Evolutionary conservation across 371 early-diverging fungal genomes (phyloP).

Genomic region (Mortierella sp.): DNA sequence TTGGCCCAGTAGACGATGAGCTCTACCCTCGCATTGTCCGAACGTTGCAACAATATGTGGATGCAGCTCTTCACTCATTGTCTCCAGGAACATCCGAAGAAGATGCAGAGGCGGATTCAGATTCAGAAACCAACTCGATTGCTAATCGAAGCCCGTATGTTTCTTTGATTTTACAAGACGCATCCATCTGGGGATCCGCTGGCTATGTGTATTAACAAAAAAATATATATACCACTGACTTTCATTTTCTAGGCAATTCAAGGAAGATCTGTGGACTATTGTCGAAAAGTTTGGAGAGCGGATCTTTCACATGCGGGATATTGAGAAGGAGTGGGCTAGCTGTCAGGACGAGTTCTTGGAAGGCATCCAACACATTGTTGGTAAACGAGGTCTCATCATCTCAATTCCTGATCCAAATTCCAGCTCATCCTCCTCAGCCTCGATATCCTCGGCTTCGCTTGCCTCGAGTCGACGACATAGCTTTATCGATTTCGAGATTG

Average conservation of each 20-base stretch:
- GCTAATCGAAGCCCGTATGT: conserved; percentile 37
- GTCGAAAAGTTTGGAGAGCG: conserved; percentile 54
- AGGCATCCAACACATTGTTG: conserved; percentile 63
- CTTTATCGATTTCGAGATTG: conserved; percentile 48
- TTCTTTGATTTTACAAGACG: not conserved
- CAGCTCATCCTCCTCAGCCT: conserved; percentile 26
- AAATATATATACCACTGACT: not conserved
- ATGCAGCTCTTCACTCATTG: conserved; percentile 33
- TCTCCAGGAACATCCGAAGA: conserved; percentile 6
- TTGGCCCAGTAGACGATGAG: conserved; percentile 42
- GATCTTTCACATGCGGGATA: conserved; percentile 39
- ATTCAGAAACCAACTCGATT: conserved; percentile 14
- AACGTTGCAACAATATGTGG: conserved; percentile 37
- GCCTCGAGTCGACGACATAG: conserved; percentile 46
- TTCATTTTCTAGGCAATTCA: conserved; percentile 34
- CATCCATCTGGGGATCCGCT: not conserved
- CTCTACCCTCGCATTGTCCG: conserved; percentile 42
- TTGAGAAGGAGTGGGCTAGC: conserved; percentile 48
- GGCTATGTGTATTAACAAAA: not conserved
- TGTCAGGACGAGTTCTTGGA: conserved; percentile 52
- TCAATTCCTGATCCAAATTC: conserved; percentile 22
- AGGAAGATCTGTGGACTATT: conserved; percentile 56
- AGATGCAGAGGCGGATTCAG: conserved; percentile 20
- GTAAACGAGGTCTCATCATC: conserved; percentile 54
- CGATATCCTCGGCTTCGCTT: conserved; percentile 33